A percentile compares a stretch with the other conserved stretches of the same genome.
Conservation (phyloP, 805 yeast genomes). For the Yarrowia sp. region DNA sequence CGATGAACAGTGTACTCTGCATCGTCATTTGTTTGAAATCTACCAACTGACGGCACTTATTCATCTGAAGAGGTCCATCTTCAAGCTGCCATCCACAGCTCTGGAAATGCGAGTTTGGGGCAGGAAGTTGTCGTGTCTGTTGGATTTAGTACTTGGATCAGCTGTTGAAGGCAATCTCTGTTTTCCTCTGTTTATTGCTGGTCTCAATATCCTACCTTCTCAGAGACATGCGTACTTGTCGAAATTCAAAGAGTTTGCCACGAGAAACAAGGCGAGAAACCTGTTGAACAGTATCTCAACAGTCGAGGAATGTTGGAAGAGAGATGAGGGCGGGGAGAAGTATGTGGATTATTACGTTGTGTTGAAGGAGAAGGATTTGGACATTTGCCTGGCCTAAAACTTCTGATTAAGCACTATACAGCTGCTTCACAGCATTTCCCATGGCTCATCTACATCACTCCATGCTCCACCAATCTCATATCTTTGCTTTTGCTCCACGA, state of each 20-base stretch:
- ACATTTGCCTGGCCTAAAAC: conserved; percentile 55
- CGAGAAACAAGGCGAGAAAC: conserved; percentile 74
- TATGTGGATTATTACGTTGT: conserved; percentile 77
- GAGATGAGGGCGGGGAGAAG: conserved; percentile 58
- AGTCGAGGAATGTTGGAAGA: conserved; percentile 55
- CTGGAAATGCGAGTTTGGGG: conserved; percentile 67
- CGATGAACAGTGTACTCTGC: conserved; percentile 64
- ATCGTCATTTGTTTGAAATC: conserved; percentile 72
- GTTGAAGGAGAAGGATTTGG: conserved; percentile 74
- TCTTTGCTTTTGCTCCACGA: neutral
- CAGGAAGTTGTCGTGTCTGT: conserved; percentile 60
- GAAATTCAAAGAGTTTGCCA: conserved; percentile 63
- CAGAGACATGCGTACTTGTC: conserved; percentile 45
- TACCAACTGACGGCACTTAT: conserved; percentile 73
- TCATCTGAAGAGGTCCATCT: conserved; percentile 70
- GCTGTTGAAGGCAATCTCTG: conserved; percentile 74
- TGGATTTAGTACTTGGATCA: conserved; percentile 69
- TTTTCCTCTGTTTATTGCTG: conserved; percentile 81
- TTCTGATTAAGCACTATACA: neutral
- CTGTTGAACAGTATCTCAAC: conserved; percentile 54
- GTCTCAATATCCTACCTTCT: conserved; percentile 61
- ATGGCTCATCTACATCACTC: too few species aligned
- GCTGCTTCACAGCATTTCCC: too few species aligned
- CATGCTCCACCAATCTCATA: too few species aligned
- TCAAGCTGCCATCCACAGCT: conserved; percentile 65